Evolutionary conservation across 2,329 filamentous ascomycete genomes (phyloP).

Genomic region (Epichloe sp.): DNA sequence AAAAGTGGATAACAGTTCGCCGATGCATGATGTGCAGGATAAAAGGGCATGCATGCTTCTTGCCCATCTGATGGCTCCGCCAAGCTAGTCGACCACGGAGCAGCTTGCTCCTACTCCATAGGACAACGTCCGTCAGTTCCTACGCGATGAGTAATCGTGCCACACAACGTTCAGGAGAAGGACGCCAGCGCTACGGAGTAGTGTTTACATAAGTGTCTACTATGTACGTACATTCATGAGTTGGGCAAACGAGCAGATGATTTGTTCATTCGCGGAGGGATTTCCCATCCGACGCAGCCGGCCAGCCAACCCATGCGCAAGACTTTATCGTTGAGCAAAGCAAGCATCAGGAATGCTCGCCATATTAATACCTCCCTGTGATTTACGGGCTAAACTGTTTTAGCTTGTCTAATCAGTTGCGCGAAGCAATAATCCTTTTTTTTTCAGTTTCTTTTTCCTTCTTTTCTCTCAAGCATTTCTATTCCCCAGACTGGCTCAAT

Average conservation of each 20-base stretch:
- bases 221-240: not conserved
- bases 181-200: not conserved
- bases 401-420: not conserved
- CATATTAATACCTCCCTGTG: conserved; percentile 2
- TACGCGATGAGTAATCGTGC: not conserved
- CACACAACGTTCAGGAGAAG: not conserved
- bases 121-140: not conserved
- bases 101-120: not conserved
- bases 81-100: not conserved
- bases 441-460: too few species aligned
- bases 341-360: conserved; percentile 17
- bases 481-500: too few species aligned
- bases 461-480: too few species aligned
- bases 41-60: not conserved
- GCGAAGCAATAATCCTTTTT: too few species aligned
- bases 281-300: conserved; percentile 6
- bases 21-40: not conserved
- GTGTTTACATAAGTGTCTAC: too few species aligned
- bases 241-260: not conserved
- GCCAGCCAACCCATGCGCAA: conserved; percentile 6
- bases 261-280: not conserved
- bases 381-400: too few species aligned
- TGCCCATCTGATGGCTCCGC: not conserved
- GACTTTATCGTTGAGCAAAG: conserved; percentile 13
- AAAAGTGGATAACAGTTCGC: not conserved